These are phyloP conservation scores for Annulohypoxylon moriforme DNA, from an alignment of 495 filamentous ascomycete genomes.

Conservation along the genomic window DNA sequence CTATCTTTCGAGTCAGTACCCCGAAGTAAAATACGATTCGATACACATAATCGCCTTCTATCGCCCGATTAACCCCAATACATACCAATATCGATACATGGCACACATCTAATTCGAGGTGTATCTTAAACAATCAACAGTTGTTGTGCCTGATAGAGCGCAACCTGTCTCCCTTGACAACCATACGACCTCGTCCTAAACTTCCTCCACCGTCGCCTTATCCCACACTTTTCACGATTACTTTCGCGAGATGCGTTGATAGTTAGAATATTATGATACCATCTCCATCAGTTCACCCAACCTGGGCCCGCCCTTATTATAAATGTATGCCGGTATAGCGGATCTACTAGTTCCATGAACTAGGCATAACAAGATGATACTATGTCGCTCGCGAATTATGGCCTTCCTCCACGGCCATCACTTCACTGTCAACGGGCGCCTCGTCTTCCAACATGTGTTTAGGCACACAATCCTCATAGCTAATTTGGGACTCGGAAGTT, in stretches of 20 bases:
- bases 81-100: conserved; percentile 15
- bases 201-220: neutral
- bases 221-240: neutral
- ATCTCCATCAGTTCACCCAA: neutral
- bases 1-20: neutral
- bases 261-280: neutral
- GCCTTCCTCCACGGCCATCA: neutral
- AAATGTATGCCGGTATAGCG: neutral
- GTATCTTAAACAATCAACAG: neutral
- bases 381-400: conserved; percentile 9
- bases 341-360: neutral
- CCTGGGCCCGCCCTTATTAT: neutral
- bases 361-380: conserved; percentile 1
- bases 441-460: conserved; percentile 43
- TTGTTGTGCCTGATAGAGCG: neutral
- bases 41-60: conserved; percentile 13
- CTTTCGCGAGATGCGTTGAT: neutral
- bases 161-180: neutral
- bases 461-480: conserved; percentile 38
- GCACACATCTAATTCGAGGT: neutral
- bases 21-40: neutral
- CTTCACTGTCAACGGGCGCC: neutral
- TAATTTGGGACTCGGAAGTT: conserved; percentile 11
- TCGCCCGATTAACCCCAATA: conserved; percentile 14
- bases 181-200: neutral